These are phyloP conservation scores for Blepharisma undulans DNA, from an alignment of 169 alveolate genomes.

Conservation along the genomic window DNA sequence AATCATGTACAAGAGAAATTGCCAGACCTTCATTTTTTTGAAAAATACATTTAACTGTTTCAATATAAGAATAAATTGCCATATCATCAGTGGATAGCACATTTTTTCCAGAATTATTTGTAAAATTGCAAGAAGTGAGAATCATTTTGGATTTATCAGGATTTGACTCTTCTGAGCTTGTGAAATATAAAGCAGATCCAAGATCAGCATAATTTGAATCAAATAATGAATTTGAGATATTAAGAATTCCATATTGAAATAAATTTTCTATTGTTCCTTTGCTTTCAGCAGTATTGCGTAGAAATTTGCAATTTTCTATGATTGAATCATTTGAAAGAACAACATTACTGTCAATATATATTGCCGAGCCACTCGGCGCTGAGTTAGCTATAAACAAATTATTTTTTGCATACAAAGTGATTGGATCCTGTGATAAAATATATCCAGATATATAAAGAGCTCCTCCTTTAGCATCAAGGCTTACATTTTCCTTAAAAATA, in stretches of 20 bases:
- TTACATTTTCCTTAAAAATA: not conserved
- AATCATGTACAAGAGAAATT: not conserved
- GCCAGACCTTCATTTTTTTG: not conserved
- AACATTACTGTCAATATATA: not conserved
- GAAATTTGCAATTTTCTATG: not conserved
- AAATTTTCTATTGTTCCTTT: not conserved
- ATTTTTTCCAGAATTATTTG: not conserved
- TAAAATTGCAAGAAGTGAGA: not conserved
- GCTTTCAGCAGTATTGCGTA: not conserved
- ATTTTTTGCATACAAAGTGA: not conserved
- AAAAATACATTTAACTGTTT: not conserved
- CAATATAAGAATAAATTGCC: not conserved
- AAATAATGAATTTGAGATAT: not conserved
- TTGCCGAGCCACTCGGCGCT: not conserved
- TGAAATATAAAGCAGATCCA: not conserved
- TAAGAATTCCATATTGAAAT: not conserved
- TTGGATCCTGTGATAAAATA: not conserved
- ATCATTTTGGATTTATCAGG: not conserved
- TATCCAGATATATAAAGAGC: not conserved
- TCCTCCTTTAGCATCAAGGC: not conserved
- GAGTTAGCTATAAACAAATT: not conserved
- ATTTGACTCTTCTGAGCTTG: not conserved
- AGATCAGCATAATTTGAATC: not conserved
- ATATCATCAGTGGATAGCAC: not conserved
- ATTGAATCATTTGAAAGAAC: not conserved